These are phyloP conservation scores for Phytophthora cactorum DNA, from an alignment of 352 stramenopile genomes.

Conservation along the genomic window DNA sequence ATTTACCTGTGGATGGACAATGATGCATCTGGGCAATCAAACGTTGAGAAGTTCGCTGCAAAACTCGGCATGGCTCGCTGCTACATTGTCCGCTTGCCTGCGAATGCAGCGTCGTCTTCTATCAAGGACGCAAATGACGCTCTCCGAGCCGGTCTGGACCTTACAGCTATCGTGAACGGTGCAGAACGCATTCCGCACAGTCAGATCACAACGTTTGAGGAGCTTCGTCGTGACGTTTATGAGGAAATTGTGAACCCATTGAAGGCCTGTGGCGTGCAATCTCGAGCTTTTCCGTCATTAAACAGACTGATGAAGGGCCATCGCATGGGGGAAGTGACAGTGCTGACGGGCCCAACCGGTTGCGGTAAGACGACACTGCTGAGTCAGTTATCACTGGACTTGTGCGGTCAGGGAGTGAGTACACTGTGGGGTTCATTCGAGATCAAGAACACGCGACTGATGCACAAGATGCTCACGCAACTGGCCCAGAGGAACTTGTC, in stretches of 20 bases:
- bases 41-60: constrained; percentile 96
- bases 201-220: constrained; percentile 94
- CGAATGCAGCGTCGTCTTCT: constrained; percentile 38
- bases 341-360: constrained; percentile 98
- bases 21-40: constrained; percentile 94
- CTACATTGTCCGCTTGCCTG: constrained; percentile 90
- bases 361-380: constrained; percentile 95
- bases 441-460: constrained; percentile 98
- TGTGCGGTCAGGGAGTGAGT: constrained; percentile 96
- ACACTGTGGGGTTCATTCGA: constrained; percentile 99
- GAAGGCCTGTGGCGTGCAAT: constrained; percentile 92
- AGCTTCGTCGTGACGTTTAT: constrained; percentile 93
- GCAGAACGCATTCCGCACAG: constrained; percentile 91
- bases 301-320: constrained; percentile 97
- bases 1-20: constrained; percentile 99
- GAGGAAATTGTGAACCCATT: constrained; percentile 96
- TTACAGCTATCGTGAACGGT: constrained; percentile 85
- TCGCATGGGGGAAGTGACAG: constrained; percentile 97
- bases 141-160: constrained; percentile 89
- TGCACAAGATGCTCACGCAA: constrained; percentile 99
- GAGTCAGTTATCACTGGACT: constrained; percentile 90
- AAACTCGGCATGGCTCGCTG: constrained; percentile 94
- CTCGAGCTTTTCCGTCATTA: constrained; percentile 94
- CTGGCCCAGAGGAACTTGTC: constrained; percentile 76
- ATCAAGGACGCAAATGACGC: constrained; percentile 99